phyloP scores from a whole-genome alignment of 495 filamentous ascomycete species.

The Lineolata rhizophorae region DNA sequence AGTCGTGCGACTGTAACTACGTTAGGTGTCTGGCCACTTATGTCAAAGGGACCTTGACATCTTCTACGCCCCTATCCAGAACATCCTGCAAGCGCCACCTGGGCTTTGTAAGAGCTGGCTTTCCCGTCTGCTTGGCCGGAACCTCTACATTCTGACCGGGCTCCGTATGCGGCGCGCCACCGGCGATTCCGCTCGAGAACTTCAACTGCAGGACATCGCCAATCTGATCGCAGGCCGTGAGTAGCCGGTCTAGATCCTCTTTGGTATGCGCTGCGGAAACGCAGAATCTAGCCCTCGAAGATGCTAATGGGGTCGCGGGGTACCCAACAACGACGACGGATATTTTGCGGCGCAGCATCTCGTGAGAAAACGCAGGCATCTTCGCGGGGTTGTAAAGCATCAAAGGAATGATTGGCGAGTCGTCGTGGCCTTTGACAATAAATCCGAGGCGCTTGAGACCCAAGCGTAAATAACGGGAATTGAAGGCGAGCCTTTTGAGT shows the following conservation, averaged over 20 bases:
- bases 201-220: conserved; percentile 85
- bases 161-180: conserved; percentile 53
- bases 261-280: conserved; percentile 93
- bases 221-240: conserved; percentile 79
- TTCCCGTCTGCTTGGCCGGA: conserved; percentile 40
- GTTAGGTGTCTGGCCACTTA: too few species aligned
- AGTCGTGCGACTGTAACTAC: too few species aligned
- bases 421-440: conserved; percentile 92
- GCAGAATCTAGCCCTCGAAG: conserved; percentile 85
- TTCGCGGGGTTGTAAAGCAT: conserved; percentile 92
- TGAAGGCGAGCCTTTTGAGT: conserved; percentile 90
- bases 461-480: conserved; percentile 89
- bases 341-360: conserved; percentile 94
- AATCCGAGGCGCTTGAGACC: conserved; percentile 92
- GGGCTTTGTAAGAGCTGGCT: conserved; percentile 36
- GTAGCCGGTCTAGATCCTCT: conserved; percentile 81
- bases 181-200: conserved; percentile 83
- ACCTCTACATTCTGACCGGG: conserved; percentile 39
- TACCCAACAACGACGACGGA: conserved; percentile 98
- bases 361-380: conserved; percentile 92
- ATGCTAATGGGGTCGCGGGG: conserved; percentile 89
- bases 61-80: conserved; percentile 52
- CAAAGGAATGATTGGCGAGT: conserved; percentile 89
- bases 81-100: conserved; percentile 69
- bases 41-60: conserved; percentile 49